These are phyloP conservation scores for Amphibolis antarctica DNA, from an alignment of 106 monocot species.

Conservation along the genomic window DNA sequence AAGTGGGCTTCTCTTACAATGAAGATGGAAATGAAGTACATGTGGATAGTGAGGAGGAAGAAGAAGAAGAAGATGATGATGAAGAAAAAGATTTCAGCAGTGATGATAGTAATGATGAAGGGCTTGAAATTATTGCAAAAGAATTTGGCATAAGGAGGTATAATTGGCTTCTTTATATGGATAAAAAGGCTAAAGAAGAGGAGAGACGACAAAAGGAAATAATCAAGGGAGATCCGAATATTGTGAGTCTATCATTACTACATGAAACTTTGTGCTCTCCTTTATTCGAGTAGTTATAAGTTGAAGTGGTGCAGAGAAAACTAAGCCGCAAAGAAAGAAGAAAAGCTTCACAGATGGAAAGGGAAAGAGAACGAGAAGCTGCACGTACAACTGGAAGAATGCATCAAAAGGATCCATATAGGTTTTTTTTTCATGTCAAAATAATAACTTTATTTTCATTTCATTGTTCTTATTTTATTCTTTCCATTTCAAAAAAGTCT, in stretches of 20 bases:
- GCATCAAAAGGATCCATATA: constrained; percentile 77
- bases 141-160: constrained; percentile 98
- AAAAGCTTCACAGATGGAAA: constrained; percentile 91
- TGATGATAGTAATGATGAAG: constrained; percentile 91
- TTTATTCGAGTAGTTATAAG: not conserved
- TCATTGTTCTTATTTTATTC: too few relatives aligned
- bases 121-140: constrained; percentile 81
- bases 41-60: constrained; percentile 52
- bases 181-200: constrained; percentile 93
- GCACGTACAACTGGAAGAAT: constrained; percentile 54
- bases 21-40: constrained; percentile 53
- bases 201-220: constrained; percentile 95
- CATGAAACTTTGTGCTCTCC: not conserved
- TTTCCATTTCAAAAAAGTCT: too few relatives aligned
- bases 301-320: constrained; percentile 50
- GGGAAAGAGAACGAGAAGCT: constrained; percentile 77
- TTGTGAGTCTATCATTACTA: constrained; percentile 44
- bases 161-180: constrained; percentile 98
- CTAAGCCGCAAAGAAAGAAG: constrained; percentile 97
- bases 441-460: too few relatives aligned
- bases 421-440: too few relatives aligned
- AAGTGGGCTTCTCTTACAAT: constrained; percentile 94
- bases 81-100: constrained; percentile 91
- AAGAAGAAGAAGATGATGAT: constrained; percentile 71
- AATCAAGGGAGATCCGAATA: constrained; percentile 83